Conservation (phyloP, 1,139 yeast genomes). For the Yamadazyma triangularis region DNA sequence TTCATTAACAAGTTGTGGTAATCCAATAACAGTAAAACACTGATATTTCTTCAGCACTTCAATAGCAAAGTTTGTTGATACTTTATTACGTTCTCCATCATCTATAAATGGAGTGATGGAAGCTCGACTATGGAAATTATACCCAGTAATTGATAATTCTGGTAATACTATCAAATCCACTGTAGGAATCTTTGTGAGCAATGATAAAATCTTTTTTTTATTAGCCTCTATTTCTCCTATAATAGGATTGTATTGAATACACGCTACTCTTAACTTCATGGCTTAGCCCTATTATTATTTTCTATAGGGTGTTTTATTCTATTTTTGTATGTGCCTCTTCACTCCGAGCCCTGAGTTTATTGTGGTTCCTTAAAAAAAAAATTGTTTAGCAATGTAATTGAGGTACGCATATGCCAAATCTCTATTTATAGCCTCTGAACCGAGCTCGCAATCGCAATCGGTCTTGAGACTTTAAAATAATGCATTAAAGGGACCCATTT, state of each 20-base stretch:
- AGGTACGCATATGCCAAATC: too few relatives aligned
- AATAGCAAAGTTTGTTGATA: conserved; percentile 55
- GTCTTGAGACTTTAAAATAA: too few relatives aligned
- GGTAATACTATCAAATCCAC: conserved; percentile 72
- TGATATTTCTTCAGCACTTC: conserved; percentile 44
- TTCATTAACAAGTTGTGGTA: conserved; percentile 54
- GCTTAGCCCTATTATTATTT: too few relatives aligned
- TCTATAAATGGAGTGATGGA: conserved; percentile 66
- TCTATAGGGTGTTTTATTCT: too few relatives aligned
- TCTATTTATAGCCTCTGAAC: too few relatives aligned
- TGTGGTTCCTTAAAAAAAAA: too few relatives aligned
- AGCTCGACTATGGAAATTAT: conserved; percentile 51
- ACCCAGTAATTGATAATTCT: conserved; percentile 84
- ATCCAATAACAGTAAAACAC: conserved; percentile 78
- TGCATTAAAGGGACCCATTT: too few relatives aligned
- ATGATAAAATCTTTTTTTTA: conserved; percentile 13
- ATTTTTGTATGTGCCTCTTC: too few relatives aligned
- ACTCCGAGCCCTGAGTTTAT: too few relatives aligned
- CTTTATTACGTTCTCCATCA: conserved; percentile 9
- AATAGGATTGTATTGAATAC: conserved; percentile 64
- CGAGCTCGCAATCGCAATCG: too few relatives aligned
- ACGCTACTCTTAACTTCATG: conserved; percentile 49
- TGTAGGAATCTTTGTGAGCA: conserved; percentile 33
- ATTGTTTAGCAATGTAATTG: too few relatives aligned
- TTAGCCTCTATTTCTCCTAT: conserved; percentile 59